A percentile compares a stretch with the other conserved stretches of the same genome.
Evolutionary conservation across 768 basidiomycete genomes (phyloP).

Genomic region (Crucibulum laeve): DNA sequence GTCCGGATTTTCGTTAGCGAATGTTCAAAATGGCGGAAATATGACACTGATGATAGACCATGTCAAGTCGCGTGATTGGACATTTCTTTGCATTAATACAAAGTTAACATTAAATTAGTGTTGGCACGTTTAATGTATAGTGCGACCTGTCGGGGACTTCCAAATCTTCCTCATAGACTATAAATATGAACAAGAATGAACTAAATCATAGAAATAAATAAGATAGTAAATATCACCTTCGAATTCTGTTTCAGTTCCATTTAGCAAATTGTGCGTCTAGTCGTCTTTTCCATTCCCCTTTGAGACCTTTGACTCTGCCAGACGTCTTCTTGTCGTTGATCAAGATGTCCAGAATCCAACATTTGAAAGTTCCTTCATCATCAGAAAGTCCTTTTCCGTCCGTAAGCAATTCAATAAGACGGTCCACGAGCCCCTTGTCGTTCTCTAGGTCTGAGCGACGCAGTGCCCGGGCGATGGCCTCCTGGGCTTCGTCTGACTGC

Average conservation of each 20-base stretch:
- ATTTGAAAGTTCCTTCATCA: conserved; percentile 16
- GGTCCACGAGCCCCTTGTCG: conserved; percentile 17
- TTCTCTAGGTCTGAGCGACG: conserved; percentile 18
- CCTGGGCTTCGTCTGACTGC: conserved; percentile 16
- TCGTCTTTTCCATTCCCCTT: conserved; percentile 16
- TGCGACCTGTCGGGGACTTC: no score
- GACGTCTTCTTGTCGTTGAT: conserved; percentile 10
- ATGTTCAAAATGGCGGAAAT: no score
- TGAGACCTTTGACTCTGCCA: conserved; percentile 10
- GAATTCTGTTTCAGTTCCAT: conserved; percentile 7
- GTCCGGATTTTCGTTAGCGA: no score
- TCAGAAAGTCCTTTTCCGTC: conserved; percentile 17
- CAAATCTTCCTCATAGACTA: no score
- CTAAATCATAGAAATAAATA: background rate
- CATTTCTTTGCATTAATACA: no score
- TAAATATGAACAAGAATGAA: background rate
- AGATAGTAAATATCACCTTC: background rate
- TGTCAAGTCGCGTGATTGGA: no score
- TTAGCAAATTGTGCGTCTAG: conserved; percentile 13
- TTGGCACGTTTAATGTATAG: no score
- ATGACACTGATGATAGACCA: no score
- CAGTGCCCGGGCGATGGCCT: conserved; percentile 20
- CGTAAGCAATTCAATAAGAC: conserved; percentile 18
- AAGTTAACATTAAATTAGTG: no score
- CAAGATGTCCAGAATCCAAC: conserved; percentile 14